Percentiles rank a stretch among this genome's conserved stretches.
These are phyloP conservation scores for Vitis hybrid DNA, from an alignment of 177 flowering plant species.

Conservation along the genomic window DNA sequence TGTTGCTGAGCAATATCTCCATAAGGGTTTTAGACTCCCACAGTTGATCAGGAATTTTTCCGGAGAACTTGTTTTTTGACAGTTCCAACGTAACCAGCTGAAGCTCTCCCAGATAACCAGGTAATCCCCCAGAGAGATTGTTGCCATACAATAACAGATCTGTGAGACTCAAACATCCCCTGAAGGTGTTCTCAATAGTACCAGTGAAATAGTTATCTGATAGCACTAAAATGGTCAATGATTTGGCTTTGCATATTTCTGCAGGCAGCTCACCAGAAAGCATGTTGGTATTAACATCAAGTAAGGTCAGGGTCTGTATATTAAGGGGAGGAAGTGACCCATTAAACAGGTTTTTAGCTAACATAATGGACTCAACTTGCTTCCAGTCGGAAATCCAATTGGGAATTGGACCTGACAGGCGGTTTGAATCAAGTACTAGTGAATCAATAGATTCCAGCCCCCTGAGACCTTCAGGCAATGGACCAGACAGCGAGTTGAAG, in stretches of 20 bases:
- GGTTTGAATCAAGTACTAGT: slow-evolving; percentile 43
- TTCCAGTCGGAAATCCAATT: slow-evolving; percentile 59
- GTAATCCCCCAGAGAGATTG: slow-evolving; percentile 44
- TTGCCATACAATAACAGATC: slow-evolving; percentile 50
- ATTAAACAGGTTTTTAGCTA: slow-evolving; percentile 43
- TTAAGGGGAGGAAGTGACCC: slow-evolving; percentile 45
- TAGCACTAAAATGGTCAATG: slow-evolving; percentile 31
- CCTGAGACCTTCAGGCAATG: slow-evolving; percentile 41
- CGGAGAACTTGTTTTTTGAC: slow-evolving; percentile 48
- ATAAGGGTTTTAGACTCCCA: slow-evolving; percentile 58
- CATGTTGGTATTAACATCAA: slow-evolving; percentile 41
- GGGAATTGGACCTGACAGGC: slow-evolving; percentile 49
- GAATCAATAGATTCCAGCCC: slow-evolving; percentile 41
- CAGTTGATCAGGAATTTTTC: slow-evolving; percentile 46
- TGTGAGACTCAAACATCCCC: slow-evolving; percentile 37
- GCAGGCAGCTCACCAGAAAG: slow-evolving; percentile 53
- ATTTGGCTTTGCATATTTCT: slow-evolving; percentile 40
- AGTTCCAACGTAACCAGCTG: slow-evolving; percentile 45
- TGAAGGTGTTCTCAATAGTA: slow-evolving; percentile 35
- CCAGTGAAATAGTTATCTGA: slow-evolving; percentile 52
- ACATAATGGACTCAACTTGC: slow-evolving; percentile 32
- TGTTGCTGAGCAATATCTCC: slow-evolving; percentile 44
- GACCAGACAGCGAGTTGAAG: slow-evolving; percentile 50
- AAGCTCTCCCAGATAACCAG: slow-evolving; percentile 53
- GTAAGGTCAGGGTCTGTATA: slow-evolving; percentile 30